phyloP scores from a whole-genome alignment of 2,329 filamentous ascomycete genomes.

The Albophoma yamanashiensis region DNA sequence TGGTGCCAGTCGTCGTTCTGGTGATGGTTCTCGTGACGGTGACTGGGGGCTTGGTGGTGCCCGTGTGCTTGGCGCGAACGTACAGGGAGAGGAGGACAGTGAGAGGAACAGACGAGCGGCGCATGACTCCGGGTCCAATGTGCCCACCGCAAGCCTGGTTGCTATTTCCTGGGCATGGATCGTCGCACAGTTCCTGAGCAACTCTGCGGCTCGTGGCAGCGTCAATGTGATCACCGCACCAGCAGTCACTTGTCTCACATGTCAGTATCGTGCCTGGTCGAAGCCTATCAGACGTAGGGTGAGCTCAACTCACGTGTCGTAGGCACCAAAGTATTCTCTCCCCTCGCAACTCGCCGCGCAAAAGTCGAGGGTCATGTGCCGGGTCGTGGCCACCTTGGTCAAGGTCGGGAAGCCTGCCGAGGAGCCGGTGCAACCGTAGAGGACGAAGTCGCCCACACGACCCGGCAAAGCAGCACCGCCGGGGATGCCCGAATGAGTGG shows the following conservation, averaged over 20 bases:
- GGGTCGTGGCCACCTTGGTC: conserved; percentile 3
- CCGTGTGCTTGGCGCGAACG: background rate
- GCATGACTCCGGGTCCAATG: background rate
- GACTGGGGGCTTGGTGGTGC: background rate
- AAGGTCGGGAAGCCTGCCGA: conserved; percentile 13
- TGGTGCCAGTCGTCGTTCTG: conserved; percentile 8
- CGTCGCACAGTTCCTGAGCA: conserved; percentile 11
- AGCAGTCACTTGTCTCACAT: conserved; percentile 14
- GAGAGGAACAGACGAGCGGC: conserved; percentile 5
- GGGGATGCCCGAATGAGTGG: background rate
- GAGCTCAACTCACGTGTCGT: conserved; percentile 10
- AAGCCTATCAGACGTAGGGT: background rate
- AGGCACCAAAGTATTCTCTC: conserved; percentile 14
- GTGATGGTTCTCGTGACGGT: conserved; percentile 1
- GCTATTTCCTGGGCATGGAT: conserved; percentile 16
- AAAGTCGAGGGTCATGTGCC: conserved; percentile 12
- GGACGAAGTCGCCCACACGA: conserved; percentile 8
- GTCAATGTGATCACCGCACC: conserved; percentile 15
- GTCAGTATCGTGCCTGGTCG: background rate
- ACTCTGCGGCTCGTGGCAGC: conserved; percentile 3
- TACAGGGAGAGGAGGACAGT: conserved; percentile 11
- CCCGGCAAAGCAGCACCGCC: conserved; percentile 7
- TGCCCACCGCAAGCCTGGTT: conserved; percentile 14
- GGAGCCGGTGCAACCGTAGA: conserved; percentile 16
- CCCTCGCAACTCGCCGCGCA: conserved; percentile 13